These are phyloP conservation scores for Brassica nigra DNA, from an alignment of 345 rosid genomes.

Conservation along the genomic window DNA sequence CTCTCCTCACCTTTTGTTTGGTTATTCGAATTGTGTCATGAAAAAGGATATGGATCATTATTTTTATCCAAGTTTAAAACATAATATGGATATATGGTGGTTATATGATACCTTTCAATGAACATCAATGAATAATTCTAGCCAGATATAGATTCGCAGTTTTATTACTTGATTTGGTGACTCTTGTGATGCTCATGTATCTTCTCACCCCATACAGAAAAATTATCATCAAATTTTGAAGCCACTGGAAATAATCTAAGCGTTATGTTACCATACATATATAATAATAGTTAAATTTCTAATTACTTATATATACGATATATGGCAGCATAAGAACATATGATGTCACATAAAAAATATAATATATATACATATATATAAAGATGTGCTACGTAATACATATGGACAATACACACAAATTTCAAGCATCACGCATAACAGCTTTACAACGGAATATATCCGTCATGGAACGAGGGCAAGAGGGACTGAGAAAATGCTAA, in stretches of 20 bases:
- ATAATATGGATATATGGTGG: not conserved
- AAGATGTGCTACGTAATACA: conserved; percentile 31
- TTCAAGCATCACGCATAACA: conserved; percentile 40
- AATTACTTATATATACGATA: not conserved
- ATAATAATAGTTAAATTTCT: not conserved
- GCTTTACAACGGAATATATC: conserved; percentile 41
- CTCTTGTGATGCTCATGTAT: not conserved
- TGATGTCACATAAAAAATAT: not conserved
- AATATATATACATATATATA: not conserved
- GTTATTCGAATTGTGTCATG: conserved; percentile 24
- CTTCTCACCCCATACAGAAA: not conserved
- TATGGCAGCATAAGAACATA: not conserved
- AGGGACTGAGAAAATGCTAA: not conserved
- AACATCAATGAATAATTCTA: conserved; percentile 26
- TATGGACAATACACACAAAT: conserved; percentile 27
- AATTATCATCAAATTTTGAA: not conserved
- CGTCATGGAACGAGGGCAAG: conserved; percentile 19
- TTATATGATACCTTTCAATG: conserved; percentile 25
- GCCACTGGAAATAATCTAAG: not conserved
- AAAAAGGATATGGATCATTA: not conserved
- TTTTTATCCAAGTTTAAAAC: not conserved
- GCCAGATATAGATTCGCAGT: conserved; percentile 4
- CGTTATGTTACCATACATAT: not conserved
- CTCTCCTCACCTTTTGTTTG: conserved; percentile 24
- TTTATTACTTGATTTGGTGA: conserved; percentile 12